These are phyloP conservation scores for Leishmania gerbilli DNA, from an alignment of 208 protist genomes.

Conservation along the genomic window DNA sequence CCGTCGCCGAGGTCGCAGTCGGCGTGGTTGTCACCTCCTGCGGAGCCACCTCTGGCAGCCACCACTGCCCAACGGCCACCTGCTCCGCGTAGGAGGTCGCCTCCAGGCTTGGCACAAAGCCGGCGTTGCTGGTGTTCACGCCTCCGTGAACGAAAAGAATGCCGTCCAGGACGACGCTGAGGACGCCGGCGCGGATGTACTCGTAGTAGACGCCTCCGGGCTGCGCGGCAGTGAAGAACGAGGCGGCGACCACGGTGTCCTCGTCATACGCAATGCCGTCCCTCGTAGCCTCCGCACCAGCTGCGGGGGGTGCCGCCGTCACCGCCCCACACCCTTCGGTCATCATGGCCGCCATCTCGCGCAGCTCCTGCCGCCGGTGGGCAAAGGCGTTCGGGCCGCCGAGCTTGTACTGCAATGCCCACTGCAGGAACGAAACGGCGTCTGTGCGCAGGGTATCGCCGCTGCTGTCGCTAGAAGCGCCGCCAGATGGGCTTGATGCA, in stretches of 20 bases:
- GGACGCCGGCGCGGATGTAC: constrained; percentile 58
- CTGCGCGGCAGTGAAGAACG: constrained; percentile 61
- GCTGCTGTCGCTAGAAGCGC: constrained; percentile 2
- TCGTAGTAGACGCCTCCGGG: constrained; percentile 78
- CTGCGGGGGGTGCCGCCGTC: not conserved
- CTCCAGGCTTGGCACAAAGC: constrained; percentile 57
- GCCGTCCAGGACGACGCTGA: constrained; percentile 59
- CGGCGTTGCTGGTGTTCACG: constrained; percentile 64
- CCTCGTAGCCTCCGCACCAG: not conserved
- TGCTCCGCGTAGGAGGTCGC: constrained; percentile 27
- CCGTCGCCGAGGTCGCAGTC: not conserved
- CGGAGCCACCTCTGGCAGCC: constrained; percentile 25
- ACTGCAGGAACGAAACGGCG: constrained; percentile 56
- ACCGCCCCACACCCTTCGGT: not conserved
- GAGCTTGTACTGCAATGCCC: constrained; percentile 70
- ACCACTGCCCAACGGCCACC: constrained; percentile 24
- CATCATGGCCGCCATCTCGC: constrained; percentile 20
- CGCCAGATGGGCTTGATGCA: not conserved
- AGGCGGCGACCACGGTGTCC: constrained; percentile 65
- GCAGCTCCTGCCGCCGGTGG: constrained; percentile 66
- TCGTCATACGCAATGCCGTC: not conserved
- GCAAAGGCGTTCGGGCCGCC: constrained; percentile 66
- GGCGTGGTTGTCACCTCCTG: not conserved
- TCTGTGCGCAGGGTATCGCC: constrained; percentile 17
- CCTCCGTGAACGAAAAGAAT: constrained; percentile 89